phyloP scores from a whole-genome alignment of 345 rosid genomes.

The Isatis tinctoria region DNA sequence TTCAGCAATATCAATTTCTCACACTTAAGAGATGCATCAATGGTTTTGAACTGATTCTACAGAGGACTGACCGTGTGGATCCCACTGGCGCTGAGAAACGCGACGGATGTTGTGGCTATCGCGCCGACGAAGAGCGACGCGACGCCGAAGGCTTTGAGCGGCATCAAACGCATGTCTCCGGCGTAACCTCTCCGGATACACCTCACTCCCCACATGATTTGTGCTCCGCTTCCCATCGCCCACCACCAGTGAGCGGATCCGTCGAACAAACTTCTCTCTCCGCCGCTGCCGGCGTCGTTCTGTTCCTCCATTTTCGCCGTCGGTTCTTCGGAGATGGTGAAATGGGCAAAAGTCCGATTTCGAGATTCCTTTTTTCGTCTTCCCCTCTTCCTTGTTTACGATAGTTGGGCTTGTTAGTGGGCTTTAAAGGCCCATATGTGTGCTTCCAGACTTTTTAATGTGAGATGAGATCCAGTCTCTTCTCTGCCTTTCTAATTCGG shows the following conservation, averaged over 20 bases:
- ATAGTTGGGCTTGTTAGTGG: not conserved
- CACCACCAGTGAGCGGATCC: slow-evolving; percentile 29
- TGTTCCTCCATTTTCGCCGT: slow-evolving; percentile 25
- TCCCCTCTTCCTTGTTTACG: not conserved
- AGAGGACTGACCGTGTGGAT: slow-evolving; percentile 41
- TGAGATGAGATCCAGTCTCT: not conserved
- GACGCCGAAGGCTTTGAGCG: slow-evolving; percentile 53
- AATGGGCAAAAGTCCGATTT: not conserved
- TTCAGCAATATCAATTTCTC: not conserved
- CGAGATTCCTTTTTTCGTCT: not conserved
- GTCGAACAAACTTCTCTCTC: not conserved
- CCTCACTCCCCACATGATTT: slow-evolving; percentile 47
- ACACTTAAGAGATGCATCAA: not conserved
- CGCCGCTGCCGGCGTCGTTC: not conserved
- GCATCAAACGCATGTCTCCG: slow-evolving; percentile 54
- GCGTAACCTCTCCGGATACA: slow-evolving; percentile 46
- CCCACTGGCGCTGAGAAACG: slow-evolving; percentile 48
- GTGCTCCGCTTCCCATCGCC: slow-evolving; percentile 34
- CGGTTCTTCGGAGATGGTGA: not conserved
- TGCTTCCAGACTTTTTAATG: not conserved
- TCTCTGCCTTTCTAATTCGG: not conserved
- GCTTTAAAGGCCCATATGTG: slow-evolving; percentile 3
- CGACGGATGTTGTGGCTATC: slow-evolving; percentile 42
- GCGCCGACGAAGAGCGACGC: slow-evolving; percentile 66
- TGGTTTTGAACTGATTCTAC: not conserved